Evolutionary conservation across 1,284 basidiomycete genomes (phyloP).

Genomic region (Marasmius tenuissimus): DNA sequence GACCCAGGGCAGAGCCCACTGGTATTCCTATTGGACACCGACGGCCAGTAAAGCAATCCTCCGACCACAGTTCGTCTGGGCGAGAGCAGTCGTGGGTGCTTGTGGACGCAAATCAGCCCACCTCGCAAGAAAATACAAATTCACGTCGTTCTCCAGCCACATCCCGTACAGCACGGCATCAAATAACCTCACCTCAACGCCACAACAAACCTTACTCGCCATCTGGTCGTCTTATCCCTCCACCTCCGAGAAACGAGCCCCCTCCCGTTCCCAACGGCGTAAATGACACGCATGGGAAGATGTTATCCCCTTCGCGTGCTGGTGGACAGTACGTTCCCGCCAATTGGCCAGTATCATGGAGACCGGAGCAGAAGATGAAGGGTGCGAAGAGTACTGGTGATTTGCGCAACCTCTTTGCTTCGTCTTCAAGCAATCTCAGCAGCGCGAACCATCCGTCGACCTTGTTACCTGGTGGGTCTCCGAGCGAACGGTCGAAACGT

Average conservation of each 20-base stretch:
- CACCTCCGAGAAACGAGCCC: conserved; percentile 37
- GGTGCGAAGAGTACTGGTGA: conserved; percentile 61
- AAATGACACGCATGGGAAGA: conserved; percentile 4
- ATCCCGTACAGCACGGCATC: conserved; percentile 23
- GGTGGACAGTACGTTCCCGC: conserved; percentile 40
- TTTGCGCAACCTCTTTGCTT: conserved; percentile 23
- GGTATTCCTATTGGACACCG: conserved; percentile 17
- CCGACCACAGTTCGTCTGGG: conserved; percentile 19
- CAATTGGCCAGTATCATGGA: conserved; percentile 50
- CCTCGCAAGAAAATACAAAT: conserved; percentile 14
- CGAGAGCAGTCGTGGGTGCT: conserved; percentile 38
- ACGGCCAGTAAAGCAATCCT: conserved; percentile 24
- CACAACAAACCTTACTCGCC: conserved; percentile 32
- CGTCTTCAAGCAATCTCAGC: neutral
- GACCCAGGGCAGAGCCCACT: conserved; percentile 20
- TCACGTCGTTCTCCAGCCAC: conserved; percentile 20
- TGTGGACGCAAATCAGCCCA: neutral
- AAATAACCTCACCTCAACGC: conserved; percentile 23
- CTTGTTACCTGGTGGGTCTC: conserved; percentile 31
- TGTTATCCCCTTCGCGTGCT: conserved; percentile 19
- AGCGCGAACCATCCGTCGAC: conserved; percentile 33
- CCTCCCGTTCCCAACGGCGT: conserved; percentile 29
- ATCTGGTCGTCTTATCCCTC: conserved; percentile 34
- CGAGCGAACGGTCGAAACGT: neutral
- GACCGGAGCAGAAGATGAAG: conserved; percentile 42